Base-by-base conservation (phyloP, 176 grass and related monocot genomes). In the Bolboschoenus planiculmis region DNA sequence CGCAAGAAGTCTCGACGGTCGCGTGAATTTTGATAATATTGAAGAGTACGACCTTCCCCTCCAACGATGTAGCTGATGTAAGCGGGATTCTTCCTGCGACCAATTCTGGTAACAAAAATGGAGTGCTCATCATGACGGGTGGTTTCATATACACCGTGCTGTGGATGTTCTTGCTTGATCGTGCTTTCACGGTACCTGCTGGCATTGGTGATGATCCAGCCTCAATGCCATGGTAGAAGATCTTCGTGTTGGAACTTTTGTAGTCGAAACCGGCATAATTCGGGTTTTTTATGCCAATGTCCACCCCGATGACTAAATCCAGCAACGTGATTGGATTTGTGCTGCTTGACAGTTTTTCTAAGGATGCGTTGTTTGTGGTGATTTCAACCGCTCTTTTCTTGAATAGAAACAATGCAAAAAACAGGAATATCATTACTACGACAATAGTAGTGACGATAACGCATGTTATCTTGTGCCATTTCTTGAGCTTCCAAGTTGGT, bases 141-240 rank as follows among this genome's bases (percentile, higher is more conserved):
- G 33, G 50, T 39, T 61, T 51, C 10, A 81, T 60, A 15, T 81
- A 81, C 20, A 81, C 8, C 9, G 78, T 59, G 4, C 6, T 81
- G 18, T 81, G 51, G 5, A 81, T 9, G 21, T 36, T 61, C 78
- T 58, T 56, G 30, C 13, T 94, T 8, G 85, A 2, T 46, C 30
- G 57, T 16, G 80, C 83, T 0, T 61, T 55, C n/a, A 97, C 1
- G 70, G 57, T 40, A 0, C 90, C 92, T 2, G 80, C 86, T 1
- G 79, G 81, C 48, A 92, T 86, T 57, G 87, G 85, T 26, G 88
- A 48, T 30, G 55, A 10, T 0, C 92, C 92, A 0, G 94, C 86
- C 16, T 53, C n/a, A 23, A 56, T 64, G 1, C 92, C 94, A 84
- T 82, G 94, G 83, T 97, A 97, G 35, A 74, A 89, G 74, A 97